Percentiles rank a stretch among this genome's conserved stretches.
Conservation (phyloP, 1,139 yeast genomes). For the Wickerhamomyces sp. region DNA sequence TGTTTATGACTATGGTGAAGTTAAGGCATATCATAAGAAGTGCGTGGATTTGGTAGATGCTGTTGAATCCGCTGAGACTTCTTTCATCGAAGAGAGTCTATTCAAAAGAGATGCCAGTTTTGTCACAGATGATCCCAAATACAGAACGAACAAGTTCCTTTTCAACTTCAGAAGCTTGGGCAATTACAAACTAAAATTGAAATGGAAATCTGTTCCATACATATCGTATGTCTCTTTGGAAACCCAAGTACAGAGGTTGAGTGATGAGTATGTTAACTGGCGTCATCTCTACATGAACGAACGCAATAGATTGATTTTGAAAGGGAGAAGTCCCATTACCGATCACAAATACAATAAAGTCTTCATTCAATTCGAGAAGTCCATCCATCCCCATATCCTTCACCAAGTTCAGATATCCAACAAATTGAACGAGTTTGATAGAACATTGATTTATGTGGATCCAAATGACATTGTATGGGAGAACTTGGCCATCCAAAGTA, state of each 20-base stretch:
- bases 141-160: slow-evolving; percentile 4
- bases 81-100: slow-evolving; percentile 21
- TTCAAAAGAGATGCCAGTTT: slow-evolving; percentile 2
- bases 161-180: slow-evolving; percentile 1
- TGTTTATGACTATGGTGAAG: slow-evolving; percentile 38
- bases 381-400: slow-evolving; percentile 45
- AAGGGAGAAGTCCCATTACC: slow-evolving; percentile 19
- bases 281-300: slow-evolving; percentile 17
- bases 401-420: slow-evolving; percentile 48
- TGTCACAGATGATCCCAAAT: slow-evolving; percentile 2
- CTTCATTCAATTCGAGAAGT: slow-evolving; percentile 47
- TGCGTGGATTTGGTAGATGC: slow-evolving; percentile 32
- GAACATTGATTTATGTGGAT: slow-evolving; percentile 43
- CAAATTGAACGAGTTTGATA: slow-evolving; percentile 37
- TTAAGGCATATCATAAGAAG: slow-evolving; percentile 28
- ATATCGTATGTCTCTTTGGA: slow-evolving; percentile 1
- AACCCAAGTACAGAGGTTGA: slow-evolving; percentile 6
- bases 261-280: slow-evolving; percentile 8
- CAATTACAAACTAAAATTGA: slow-evolving; percentile 4
- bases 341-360: slow-evolving; percentile 33
- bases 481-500: slow-evolving; percentile 38
- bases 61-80: slow-evolving; percentile 36
- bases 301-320: slow-evolving; percentile 21
- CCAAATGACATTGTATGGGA: slow-evolving; percentile 60
- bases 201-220: slow-evolving; percentile 4